Evolutionary conservation across 768 basidiomycete genomes (phyloP).

Genomic region (Xerocomellus amylosporus): DNA sequence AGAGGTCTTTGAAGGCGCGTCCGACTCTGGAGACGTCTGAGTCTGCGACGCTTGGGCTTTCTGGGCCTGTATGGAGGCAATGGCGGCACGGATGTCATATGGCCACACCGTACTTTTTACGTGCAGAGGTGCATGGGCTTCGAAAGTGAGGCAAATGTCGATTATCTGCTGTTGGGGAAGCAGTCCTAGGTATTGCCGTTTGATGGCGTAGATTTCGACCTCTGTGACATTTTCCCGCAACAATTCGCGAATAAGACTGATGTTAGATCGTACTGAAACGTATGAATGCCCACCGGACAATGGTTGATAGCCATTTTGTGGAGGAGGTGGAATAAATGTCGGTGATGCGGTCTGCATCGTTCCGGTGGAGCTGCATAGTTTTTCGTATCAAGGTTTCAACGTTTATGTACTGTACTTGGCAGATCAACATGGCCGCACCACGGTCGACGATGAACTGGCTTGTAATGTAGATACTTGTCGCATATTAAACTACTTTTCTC

Average conservation of each 20-base stretch:
- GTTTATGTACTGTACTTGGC: conserved; percentile 42
- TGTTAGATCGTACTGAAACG: conserved; percentile 16
- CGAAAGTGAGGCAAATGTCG: conserved; percentile 73
- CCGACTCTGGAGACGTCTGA: conserved; percentile 12
- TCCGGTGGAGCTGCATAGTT: conserved; percentile 69
- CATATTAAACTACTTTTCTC: conserved; percentile 3
- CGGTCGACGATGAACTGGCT: neutral
- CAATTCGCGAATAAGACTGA: conserved; percentile 24
- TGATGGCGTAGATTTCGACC: conserved; percentile 53
- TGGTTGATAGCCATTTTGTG: conserved; percentile 35
- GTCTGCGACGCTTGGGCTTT: conserved; percentile 24
- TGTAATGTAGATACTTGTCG: conserved; percentile 3
- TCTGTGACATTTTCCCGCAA: conserved; percentile 34
- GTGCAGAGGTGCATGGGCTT: conserved; percentile 63
- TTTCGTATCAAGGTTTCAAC: conserved; percentile 70
- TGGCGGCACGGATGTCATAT: conserved; percentile 60
- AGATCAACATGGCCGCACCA: neutral
- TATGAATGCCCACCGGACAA: conserved; percentile 35
- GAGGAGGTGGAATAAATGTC: conserved; percentile 36
- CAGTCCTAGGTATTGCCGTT: conserved; percentile 67
- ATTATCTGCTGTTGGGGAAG: conserved; percentile 70
- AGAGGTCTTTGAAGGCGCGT: conserved; percentile 12
- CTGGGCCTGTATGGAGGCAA: conserved; percentile 46
- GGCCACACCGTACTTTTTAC: conserved; percentile 73
- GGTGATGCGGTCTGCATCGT: conserved; percentile 55